phyloP scores from a whole-genome alignment of 768 basidiomycete species.

The Cubamyces lactineus region DNA sequence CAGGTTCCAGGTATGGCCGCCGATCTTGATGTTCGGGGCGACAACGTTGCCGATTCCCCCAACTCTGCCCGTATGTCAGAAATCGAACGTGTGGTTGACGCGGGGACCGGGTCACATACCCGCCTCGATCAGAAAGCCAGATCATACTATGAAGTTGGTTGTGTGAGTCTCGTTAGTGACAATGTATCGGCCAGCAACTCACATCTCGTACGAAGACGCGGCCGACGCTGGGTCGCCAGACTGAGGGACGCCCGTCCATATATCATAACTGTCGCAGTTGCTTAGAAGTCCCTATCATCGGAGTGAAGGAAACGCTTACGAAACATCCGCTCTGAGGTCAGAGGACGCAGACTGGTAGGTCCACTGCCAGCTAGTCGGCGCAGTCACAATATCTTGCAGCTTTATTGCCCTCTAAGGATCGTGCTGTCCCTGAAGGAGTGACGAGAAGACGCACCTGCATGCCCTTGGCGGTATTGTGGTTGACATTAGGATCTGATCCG shows the following conservation, averaged over 20 bases:
- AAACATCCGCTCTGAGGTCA: conserved; percentile 57
- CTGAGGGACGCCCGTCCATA: conserved; percentile 52
- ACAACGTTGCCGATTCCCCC: conserved; percentile 55
- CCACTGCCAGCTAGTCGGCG: conserved; percentile 58
- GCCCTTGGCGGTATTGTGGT: conserved; percentile 50
- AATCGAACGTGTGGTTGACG: background rate
- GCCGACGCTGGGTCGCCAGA: conserved; percentile 48
- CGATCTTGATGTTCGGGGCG: conserved; percentile 44
- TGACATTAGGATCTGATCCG: conserved; percentile 49
- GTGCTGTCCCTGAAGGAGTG: background rate
- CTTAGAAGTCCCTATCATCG: too few species aligned
- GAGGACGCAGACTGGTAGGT: conserved; percentile 46
- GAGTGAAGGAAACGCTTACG: conserved; percentile 35
- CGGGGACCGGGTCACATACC: conserved; percentile 37
- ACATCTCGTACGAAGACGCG: conserved; percentile 54
- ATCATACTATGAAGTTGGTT: conserved; percentile 43
- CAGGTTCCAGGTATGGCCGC: conserved; percentile 56
- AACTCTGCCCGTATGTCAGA: background rate
- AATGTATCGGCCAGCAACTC: background rate
- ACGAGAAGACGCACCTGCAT: conserved; percentile 41
- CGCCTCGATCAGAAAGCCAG: conserved; percentile 59
- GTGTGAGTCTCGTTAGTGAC: background rate
- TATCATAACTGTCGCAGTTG: conserved; percentile 46
- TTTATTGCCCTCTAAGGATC: conserved; percentile 21
- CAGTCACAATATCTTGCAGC: conserved; percentile 47